Percentiles rank a stretch among this genome's conserved stretches.
Conservation (phyloP, 1,284 basidiomycete genomes). For the Tilletia setariae region DNA sequence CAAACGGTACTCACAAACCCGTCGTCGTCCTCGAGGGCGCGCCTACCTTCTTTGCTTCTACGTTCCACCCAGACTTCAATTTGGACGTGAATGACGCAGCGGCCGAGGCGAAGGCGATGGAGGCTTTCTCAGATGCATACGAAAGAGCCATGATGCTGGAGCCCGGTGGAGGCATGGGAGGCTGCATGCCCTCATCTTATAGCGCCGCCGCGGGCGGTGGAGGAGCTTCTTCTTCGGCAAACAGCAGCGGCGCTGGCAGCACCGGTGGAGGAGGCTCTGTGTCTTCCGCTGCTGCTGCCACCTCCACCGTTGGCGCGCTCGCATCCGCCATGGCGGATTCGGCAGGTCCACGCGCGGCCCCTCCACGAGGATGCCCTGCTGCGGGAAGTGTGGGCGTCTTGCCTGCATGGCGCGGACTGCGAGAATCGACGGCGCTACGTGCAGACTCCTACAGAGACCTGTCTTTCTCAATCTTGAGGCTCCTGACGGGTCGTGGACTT, state of each 20-base stretch:
- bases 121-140: constrained; percentile 26
- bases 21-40: constrained; percentile 1
- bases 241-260: background rate
- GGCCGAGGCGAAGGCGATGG: constrained; percentile 29
- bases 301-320: background rate
- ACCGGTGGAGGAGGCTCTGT: background rate
- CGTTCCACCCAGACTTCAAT: constrained; percentile 80
- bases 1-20: background rate
- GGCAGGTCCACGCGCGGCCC: background rate
- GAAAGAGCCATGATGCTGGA: constrained; percentile 32
- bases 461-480: constrained; percentile 35
- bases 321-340: background rate
- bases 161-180: constrained; percentile 20
- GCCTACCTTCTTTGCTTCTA: constrained; percentile 66
- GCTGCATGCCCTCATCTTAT: too few relatives aligned
- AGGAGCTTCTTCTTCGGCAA: background rate
- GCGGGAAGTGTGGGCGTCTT: constrained; percentile 25
- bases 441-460: constrained; percentile 34
- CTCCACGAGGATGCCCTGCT: background rate
- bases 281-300: background rate
- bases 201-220: background rate
- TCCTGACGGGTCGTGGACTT: constrained; percentile 35
- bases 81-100: constrained; percentile 59
- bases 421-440: constrained; percentile 25
- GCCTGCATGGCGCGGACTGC: constrained; percentile 25